Percentiles rank a stretch among this genome's conserved stretches.
These are phyloP conservation scores for Irpex sp. DNA, from an alignment of 1,284 basidiomycete genomes.

Conservation along the genomic window DNA sequence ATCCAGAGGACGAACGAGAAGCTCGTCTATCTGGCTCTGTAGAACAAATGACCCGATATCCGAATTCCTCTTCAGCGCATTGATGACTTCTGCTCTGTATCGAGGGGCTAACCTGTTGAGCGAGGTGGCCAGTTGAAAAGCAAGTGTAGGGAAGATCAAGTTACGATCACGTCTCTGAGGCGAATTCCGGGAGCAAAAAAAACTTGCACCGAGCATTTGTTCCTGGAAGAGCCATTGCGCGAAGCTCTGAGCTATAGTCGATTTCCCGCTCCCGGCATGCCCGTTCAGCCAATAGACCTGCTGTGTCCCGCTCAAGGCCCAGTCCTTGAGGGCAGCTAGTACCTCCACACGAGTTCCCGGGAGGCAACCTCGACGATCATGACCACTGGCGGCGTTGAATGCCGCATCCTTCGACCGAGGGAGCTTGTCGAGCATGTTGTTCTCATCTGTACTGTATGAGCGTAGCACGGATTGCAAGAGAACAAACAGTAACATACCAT, in stretches of 20 bases:
- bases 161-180: background rate
- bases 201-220: background rate
- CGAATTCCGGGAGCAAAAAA: background rate
- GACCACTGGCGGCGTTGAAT: background rate
- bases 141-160: background rate
- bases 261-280: background rate
- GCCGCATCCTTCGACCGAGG: background rate
- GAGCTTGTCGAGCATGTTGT: background rate
- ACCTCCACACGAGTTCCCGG: background rate
- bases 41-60: background rate
- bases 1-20: background rate
- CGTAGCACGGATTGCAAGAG: too few species aligned
- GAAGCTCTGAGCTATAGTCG: background rate
- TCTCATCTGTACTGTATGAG: background rate
- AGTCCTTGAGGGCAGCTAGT: background rate
- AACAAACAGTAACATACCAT: too few species aligned
- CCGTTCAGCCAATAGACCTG: background rate
- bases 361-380: background rate
- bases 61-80: background rate
- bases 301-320: background rate
- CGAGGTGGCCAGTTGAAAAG: background rate
- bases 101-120: too few species aligned
- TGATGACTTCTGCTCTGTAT: background rate
- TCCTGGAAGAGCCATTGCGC: background rate
- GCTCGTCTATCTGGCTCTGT: background rate